phyloP scores from a whole-genome alignment of 2,329 filamentous ascomycete species.

The Aspergillus thermomutatus region DNA sequence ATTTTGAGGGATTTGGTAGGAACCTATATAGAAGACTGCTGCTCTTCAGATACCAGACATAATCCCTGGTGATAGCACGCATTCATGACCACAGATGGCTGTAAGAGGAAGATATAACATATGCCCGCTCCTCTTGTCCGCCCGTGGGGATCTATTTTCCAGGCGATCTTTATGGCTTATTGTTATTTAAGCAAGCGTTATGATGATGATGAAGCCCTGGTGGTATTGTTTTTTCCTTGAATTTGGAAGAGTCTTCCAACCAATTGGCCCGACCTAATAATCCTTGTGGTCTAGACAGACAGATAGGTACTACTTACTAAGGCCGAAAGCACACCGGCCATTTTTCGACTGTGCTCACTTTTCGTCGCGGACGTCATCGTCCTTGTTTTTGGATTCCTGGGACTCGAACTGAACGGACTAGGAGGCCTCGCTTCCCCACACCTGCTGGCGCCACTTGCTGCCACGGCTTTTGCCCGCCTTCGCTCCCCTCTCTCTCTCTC shows the following conservation, averaged over 20 bases:
- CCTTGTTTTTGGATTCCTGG: slow-evolving; percentile 24
- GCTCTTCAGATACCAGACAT: not conserved
- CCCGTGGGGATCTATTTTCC: not conserved
- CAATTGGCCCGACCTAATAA: slow-evolving; percentile 9
- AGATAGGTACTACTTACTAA: not conserved
- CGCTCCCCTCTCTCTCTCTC: slow-evolving; percentile 12
- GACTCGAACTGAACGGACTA: slow-evolving; percentile 15
- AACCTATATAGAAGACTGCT: not conserved
- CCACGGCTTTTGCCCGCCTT: slow-evolving; percentile 16
- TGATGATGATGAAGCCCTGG: not conserved
- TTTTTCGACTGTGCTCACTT: slow-evolving; percentile 18
- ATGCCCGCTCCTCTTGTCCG: not conserved
- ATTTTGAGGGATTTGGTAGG: not conserved
- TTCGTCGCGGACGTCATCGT: slow-evolving; percentile 31
- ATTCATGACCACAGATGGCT: not conserved
- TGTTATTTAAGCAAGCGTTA: not conserved
- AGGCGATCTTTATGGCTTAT: not conserved
- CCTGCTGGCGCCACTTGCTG: slow-evolving; percentile 17
- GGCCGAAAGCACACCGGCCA: slow-evolving; percentile 1
- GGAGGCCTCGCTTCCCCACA: slow-evolving; percentile 28
- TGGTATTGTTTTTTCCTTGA: slow-evolving; percentile 4
- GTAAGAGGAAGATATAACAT: not conserved
- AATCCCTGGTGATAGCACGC: not conserved
- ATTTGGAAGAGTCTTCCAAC: slow-evolving; percentile 18
- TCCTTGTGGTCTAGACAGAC: slow-evolving; percentile 4